Evolutionary conservation across 2,329 filamentous ascomycete genomes (phyloP), one percentile per base, ranked within the genome.

Genomic region (Ophiocordyceps camponoti-floridani): DNA sequence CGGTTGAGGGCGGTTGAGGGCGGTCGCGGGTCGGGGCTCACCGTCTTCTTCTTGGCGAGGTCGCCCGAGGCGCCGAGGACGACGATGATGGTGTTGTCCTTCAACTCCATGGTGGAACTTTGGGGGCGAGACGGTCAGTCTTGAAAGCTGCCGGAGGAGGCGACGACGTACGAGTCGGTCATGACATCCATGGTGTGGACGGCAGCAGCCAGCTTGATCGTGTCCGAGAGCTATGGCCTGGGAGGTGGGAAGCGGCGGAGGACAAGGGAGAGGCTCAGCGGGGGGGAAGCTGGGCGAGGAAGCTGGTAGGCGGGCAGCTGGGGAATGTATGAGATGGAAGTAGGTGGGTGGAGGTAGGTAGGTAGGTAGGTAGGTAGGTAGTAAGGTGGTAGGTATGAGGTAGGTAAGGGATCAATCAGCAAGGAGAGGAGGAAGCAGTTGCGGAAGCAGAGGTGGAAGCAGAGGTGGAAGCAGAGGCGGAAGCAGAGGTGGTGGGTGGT

Each of bases 31-130:
- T 26, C 46, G 43, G 46, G 44, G 45, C 78, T 62, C 68, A 94
- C 87, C 41, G 91, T 98, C 81, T 98, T 98, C 82, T 98, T 98
- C 77, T 98, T 98, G 44, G 91, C 91, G 54, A 98, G 70, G 73
- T 98, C 91, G 58, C 91, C 91, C 44, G 91, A 98, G 52, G 91
- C 91, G 58, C 91, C 91, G 54, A 98, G 80, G 57, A 98, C 91
- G 58, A 98, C 77, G 58, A 98, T 93, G 61, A 88, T 77, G 52
- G 91, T 98, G 75, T 98, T 93, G 61, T 96, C 86, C 75, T 95
- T 98, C 60, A 98, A 81, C 77, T 98, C 91, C 66, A 93, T 74
- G 58, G 77, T 79, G 61, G 86, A 94, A 63, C 52, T 51, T 14
- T n/a, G n/a, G 13, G 12, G 35, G 27, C 37, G 9, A 16, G 9